phyloP scores from a whole-genome alignment of 2,329 filamentous ascomycete species.

The Ophiosphaerella herpotricha region DNA sequence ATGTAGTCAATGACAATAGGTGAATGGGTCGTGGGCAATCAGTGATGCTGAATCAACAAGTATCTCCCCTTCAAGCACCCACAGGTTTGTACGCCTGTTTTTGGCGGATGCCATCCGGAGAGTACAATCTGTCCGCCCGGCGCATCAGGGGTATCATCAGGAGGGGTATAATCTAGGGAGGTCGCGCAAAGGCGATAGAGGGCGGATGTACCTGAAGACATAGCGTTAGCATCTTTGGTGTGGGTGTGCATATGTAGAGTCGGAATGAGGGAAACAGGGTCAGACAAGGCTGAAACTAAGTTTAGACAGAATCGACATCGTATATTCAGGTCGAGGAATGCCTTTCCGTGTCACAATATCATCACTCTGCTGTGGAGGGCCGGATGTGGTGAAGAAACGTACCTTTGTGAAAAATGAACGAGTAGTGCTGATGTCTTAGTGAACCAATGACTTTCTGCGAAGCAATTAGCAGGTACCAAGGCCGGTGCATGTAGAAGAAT shows the following conservation, averaged over 20 bases:
- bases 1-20: neutral
- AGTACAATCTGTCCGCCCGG: constrained; percentile 69
- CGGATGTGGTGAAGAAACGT: constrained; percentile 1
- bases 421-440: neutral
- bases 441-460: constrained; percentile 8
- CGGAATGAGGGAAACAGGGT: constrained; percentile 41
- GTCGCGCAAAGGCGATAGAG: constrained; percentile 16
- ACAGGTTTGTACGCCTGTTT: constrained; percentile 69
- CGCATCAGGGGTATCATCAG: constrained; percentile 70
- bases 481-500: neutral
- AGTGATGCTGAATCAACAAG: constrained; percentile 74
- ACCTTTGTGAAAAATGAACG: constrained; percentile 3
- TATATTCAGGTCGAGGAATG: constrained; percentile 71
- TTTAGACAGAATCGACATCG: constrained; percentile 66
- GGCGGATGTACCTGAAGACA: constrained; percentile 38
- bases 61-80: constrained; percentile 58
- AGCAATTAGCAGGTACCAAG: constrained; percentile 21
- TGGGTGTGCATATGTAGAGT: constrained; percentile 12
- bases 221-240: constrained; percentile 32
- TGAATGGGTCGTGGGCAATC: constrained; percentile 46
- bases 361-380: constrained; percentile 55
- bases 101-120: constrained; percentile 55
- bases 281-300: constrained; percentile 75
- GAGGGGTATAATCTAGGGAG: constrained; percentile 22
- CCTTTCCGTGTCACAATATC: constrained; percentile 68